Evolutionary conservation across 2,329 filamentous ascomycete species (phyloP).

Genomic region (Bipolaris victoriae): DNA sequence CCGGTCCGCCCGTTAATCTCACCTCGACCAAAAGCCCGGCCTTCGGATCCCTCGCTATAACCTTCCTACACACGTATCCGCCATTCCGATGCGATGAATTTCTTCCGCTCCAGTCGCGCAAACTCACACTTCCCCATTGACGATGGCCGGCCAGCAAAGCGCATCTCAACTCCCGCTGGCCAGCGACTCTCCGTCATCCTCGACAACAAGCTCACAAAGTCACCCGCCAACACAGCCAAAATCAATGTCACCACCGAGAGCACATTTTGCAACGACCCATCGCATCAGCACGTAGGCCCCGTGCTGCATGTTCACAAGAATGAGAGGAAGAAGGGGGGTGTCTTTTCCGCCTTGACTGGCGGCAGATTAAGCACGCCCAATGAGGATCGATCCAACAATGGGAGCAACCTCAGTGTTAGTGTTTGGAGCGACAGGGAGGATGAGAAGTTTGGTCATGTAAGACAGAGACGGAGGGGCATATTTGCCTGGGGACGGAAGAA

Average conservation of each 20-base stretch:
- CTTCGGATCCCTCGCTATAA: constrained; percentile 1
- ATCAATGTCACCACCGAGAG: constrained; percentile 37
- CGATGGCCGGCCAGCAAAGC: constrained; percentile 46
- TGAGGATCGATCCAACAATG: constrained; percentile 33
- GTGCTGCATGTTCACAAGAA: constrained; percentile 25
- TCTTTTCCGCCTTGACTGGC: constrained; percentile 28
- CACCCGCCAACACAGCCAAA: constrained; percentile 24
- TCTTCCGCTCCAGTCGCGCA: constrained; percentile 33
- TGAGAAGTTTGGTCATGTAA: constrained; percentile 40
- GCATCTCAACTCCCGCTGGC: constrained; percentile 52
- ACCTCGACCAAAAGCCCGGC: background rate
- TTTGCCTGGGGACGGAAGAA: constrained; percentile 50
- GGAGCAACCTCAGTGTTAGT: constrained; percentile 43
- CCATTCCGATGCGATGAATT: constrained; percentile 28
- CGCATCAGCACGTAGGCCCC: constrained; percentile 32
- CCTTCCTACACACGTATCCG: background rate
- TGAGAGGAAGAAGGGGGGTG: constrained; percentile 26
- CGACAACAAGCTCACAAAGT: constrained; percentile 35
- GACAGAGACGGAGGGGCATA: constrained; percentile 28
- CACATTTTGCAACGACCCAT: constrained; percentile 38
- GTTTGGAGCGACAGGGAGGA: constrained; percentile 46
- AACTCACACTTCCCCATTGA: constrained; percentile 31
- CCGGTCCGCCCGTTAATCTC: background rate
- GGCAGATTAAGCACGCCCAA: constrained; percentile 36
- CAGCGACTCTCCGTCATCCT: constrained; percentile 51